These are phyloP conservation scores for Magnolia sinica DNA, from an alignment of 164 flowering plant species.

Conservation along the genomic window DNA sequence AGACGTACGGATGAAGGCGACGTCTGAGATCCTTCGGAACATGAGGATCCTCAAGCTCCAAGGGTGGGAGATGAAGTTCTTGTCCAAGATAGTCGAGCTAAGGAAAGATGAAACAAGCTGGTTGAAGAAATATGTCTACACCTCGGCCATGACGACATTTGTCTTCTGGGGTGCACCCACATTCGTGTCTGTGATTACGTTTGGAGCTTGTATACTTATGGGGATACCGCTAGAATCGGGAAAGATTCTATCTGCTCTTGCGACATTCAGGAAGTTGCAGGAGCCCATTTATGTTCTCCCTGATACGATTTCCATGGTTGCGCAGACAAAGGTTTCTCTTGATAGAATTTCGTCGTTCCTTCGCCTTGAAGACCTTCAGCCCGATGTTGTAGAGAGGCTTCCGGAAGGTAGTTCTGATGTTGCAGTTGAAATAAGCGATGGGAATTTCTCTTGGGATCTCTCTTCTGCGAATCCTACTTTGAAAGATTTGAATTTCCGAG, in stretches of 20 bases:
- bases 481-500: conserved; percentile 36
- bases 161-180: conserved; percentile 66
- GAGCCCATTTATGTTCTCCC: conserved; percentile 70
- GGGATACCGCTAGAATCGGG: conserved; percentile 69
- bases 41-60: conserved; percentile 86
- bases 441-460: conserved; percentile 30
- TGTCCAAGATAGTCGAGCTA: conserved; percentile 50
- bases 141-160: conserved; percentile 37
- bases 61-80: conserved; percentile 76
- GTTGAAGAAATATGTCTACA: conserved; percentile 54
- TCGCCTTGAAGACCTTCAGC: conserved; percentile 46
- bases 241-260: conserved; percentile 71
- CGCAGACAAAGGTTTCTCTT: conserved; percentile 71
- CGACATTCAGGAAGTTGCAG: conserved; percentile 71
- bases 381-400: conserved; percentile 43
- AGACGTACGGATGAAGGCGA: conserved; percentile 70
- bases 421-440: conserved; percentile 54
- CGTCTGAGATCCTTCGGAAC: conserved; percentile 67
- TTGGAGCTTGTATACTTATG: conserved; percentile 52
- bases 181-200: conserved; percentile 57
- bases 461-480: conserved; percentile 31
- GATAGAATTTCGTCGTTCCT: conserved; percentile 64
- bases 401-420: conserved; percentile 37
- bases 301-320: conserved; percentile 54
- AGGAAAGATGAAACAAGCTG: conserved; percentile 56